These are phyloP conservation scores for Candida tetrigidarum DNA, from an alignment of 1,139 yeast species.

Conservation along the genomic window DNA sequence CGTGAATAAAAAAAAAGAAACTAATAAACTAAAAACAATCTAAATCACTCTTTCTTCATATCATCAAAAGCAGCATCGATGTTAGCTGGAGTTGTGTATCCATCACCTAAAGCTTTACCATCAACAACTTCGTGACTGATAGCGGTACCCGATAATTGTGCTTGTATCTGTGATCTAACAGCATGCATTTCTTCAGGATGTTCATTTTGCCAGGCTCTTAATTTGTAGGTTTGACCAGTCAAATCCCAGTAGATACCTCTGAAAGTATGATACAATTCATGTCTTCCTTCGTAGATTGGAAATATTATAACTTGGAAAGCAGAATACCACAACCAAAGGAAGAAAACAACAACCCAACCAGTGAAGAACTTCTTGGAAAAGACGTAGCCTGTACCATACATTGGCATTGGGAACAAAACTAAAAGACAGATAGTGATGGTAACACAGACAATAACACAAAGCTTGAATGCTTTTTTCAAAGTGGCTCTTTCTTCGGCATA, in stretches of 20 bases:
- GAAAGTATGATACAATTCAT: slow-evolving; percentile 60
- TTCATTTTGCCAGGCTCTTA: slow-evolving; percentile 70
- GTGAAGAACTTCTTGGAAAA: slow-evolving; percentile 76
- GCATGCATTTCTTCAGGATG: slow-evolving; percentile 75
- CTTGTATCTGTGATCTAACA: slow-evolving; percentile 60
- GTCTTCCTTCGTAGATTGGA: slow-evolving; percentile 72
- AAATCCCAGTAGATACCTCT: slow-evolving; percentile 87
- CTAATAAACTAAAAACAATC: background rate
- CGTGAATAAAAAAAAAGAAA: background rate
- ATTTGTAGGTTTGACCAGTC: slow-evolving; percentile 72
- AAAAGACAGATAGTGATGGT: slow-evolving; percentile 62
- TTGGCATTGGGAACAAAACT: slow-evolving; percentile 86
- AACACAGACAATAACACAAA: slow-evolving; percentile 58
- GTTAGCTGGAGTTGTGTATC: slow-evolving; percentile 25
- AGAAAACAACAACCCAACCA: slow-evolving; percentile 80
- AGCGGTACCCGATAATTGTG: slow-evolving; percentile 32
- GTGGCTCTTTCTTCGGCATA: slow-evolving; percentile 48
- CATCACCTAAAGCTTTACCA: slow-evolving; percentile 30
- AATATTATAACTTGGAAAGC: slow-evolving; percentile 59
- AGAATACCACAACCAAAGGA: slow-evolving; percentile 70
- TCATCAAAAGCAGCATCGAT: slow-evolving; percentile 31
- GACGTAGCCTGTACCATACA: slow-evolving; percentile 76
- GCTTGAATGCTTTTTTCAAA: slow-evolving; percentile 54
- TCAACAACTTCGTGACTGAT: slow-evolving; percentile 30
- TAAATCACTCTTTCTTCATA: slow-evolving; percentile 23